Evolutionary conservation across 371 early-diverging fungal genomes (phyloP).

Genomic region (Mortierella sp.): DNA sequence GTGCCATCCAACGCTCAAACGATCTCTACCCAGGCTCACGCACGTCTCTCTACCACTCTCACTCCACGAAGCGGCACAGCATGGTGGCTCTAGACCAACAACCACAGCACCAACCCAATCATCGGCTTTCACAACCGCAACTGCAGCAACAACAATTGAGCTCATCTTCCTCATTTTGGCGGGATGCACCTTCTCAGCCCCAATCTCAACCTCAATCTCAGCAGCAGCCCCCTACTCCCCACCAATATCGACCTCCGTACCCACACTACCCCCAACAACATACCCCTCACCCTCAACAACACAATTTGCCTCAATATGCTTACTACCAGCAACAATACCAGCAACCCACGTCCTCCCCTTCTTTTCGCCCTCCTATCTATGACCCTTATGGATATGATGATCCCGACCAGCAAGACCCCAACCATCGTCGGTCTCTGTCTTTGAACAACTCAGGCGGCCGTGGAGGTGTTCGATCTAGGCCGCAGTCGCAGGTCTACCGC

Average conservation of each 20-base stretch:
- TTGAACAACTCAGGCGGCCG: slow-evolving; percentile 17
- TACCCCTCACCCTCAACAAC: neutral
- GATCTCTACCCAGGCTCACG: slow-evolving; percentile 19
- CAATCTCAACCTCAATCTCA: neutral
- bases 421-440: slow-evolving; percentile 35
- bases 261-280: slow-evolving; percentile 6
- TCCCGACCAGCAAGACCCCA: neutral
- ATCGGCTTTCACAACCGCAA: slow-evolving; percentile 4
- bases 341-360: neutral
- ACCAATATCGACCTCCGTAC: slow-evolving; percentile 15
- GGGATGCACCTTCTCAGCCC: neutral
- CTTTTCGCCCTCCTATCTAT: neutral
- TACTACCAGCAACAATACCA: neutral
- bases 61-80: slow-evolving; percentile 7
- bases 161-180: slow-evolving; percentile 12
- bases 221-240: neutral
- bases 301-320: neutral
- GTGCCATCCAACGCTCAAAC: slow-evolving; percentile 13
- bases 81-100: slow-evolving; percentile 10
- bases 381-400: slow-evolving; percentile 1
- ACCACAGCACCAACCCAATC: neutral
- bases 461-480: neutral
- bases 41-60: neutral
- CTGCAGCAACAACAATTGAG: slow-evolving; percentile 5
- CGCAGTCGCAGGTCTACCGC: slow-evolving; percentile 5